Evolutionary conservation across 768 basidiomycete species (phyloP), one percentile per base, ranked within the genome.

Genomic region (Amylocystis lapponica): DNA sequence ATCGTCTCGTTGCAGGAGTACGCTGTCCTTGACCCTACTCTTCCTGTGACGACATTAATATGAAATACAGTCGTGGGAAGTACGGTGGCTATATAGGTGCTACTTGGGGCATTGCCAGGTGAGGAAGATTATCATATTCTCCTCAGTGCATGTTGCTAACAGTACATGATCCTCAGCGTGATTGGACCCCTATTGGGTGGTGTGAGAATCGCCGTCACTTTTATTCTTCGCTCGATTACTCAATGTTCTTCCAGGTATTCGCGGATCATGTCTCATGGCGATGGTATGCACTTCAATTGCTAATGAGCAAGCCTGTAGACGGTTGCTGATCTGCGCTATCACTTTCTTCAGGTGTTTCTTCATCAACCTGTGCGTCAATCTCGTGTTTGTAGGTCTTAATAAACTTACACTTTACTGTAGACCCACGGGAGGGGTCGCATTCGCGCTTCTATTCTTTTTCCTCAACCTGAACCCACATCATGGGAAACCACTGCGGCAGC

Each of bases 161-260:
- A 23, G 22, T n/a, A 7, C 21, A 16, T 37, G 20, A 32, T 13
- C 19, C 22, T 36, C 12, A 78, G 81, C 47, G 78, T 86, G 16
- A 50, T 85, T 11, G 86, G 90, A 0, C 91, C 91, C 2, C 69
- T 96, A 11, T 62, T 93, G 12, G 90, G 90, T 45, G 90, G 89
- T 45, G 85, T 85, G 60, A 67, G 82, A 60, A 32, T 20, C 14
- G 3, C 3, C n/a, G n/a, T n/a, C n/a, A n/a, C 36, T 27, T 13
- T 29, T 19, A n/a, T 22, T 10, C 12, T 25, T 3, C 14, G 5
- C 7, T 13, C 26, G 19, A 19, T 20, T 16, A 35, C 25, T 26
- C 36, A 12, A n/a, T 14, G 7, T 21, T 30, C 33, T 27, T 20
- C 44, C 48, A 83, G 83, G 79, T 64, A 11, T 76, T 90, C 45